Conservation (phyloP, 768 basidiomycete species). For the Auriscalpium vulgare region DNA sequence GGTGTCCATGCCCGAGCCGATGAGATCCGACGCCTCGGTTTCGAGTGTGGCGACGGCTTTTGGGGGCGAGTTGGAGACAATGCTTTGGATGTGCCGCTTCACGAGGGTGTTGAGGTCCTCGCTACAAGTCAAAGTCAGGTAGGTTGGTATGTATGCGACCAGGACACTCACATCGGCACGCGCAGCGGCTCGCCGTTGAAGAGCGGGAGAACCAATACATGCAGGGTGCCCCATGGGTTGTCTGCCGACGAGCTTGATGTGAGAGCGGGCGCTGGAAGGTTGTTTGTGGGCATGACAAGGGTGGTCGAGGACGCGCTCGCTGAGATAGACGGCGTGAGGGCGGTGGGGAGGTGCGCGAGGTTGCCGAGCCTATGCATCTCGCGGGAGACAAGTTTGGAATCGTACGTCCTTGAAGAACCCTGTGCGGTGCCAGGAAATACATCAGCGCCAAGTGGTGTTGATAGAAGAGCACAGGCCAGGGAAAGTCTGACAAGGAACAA, state of each 20-base stretch:
- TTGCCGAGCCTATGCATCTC: constrained; percentile 82
- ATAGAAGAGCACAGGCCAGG: background rate
- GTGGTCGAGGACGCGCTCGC: constrained; percentile 40
- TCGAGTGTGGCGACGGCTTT: constrained; percentile 70
- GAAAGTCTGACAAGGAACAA: background rate
- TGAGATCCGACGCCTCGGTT: constrained; percentile 73
- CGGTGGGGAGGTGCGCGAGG: constrained; percentile 40
- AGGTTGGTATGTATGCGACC: background rate
- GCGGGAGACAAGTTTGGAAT: constrained; percentile 69
- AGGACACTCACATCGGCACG: constrained; percentile 61
- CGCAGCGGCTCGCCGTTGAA: constrained; percentile 88
- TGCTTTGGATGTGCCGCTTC: constrained; percentile 65
- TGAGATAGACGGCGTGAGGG: constrained; percentile 45
- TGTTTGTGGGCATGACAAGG: constrained; percentile 27
- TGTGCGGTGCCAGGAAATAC: background rate
- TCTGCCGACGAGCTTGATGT: constrained; percentile 38
- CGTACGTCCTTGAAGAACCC: constrained; percentile 66
- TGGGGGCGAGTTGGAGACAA: constrained; percentile 65
- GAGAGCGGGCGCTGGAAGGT: constrained; percentile 11
- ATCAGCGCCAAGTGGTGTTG: background rate
- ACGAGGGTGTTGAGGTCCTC: constrained; percentile 86
- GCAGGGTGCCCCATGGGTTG: constrained; percentile 73
- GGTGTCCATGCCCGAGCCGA: constrained; percentile 86
- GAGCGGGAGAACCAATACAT: constrained; percentile 81
- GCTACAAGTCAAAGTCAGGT: constrained; percentile 28